Conservation (phyloP, 2,329 filamentous ascomycete genomes). For the Ophiostoma piceae region DNA sequence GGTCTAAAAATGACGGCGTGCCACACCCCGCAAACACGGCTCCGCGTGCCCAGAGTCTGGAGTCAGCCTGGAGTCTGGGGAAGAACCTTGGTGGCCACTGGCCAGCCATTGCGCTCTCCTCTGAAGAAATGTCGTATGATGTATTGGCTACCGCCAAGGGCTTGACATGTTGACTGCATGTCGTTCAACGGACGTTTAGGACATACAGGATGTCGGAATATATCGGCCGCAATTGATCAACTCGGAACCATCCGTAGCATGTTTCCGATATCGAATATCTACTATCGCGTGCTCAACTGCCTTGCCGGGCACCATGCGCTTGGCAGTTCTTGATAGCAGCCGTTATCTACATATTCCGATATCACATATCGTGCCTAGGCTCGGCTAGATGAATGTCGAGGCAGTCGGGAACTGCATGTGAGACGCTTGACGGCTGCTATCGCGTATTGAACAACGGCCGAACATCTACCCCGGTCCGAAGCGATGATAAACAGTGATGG, state of each 20-base stretch:
- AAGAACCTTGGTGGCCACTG: neutral
- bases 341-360: neutral
- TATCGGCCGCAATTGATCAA: neutral
- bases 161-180: neutral
- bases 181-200: no score
- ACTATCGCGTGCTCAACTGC: neutral
- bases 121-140: neutral
- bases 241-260: neutral
- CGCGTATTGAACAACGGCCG: no score
- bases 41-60: neutral
- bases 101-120: no score
- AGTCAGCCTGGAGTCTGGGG: neutral
- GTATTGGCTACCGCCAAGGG: neutral
- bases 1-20: neutral
- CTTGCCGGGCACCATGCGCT: no score
- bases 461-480: no score
- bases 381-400: neutral
- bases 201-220: neutral
- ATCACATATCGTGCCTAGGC: neutral
- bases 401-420: neutral
- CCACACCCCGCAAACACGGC: constrained; percentile 2
- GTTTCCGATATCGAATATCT: neutral
- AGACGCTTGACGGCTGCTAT: neutral
- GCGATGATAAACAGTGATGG: no score
- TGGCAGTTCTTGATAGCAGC: neutral